These are phyloP conservation scores for Ochromonas danica DNA, from an alignment of 108 stramenopile species.

Conservation along the genomic window DNA sequence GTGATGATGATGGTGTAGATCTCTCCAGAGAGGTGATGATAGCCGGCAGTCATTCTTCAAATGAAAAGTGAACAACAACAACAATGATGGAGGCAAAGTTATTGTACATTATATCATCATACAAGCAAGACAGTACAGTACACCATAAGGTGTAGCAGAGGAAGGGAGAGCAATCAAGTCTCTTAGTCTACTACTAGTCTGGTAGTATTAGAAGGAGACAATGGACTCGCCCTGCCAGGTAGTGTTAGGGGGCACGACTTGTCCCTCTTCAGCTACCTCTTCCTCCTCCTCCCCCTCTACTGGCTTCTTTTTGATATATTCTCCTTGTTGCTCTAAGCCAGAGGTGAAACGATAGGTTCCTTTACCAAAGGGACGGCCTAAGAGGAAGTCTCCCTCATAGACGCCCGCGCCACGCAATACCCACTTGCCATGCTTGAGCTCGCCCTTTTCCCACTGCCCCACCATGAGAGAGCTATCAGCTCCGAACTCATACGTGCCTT, in stretches of 20 bases:
- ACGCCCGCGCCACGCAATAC: conserved; percentile 49
- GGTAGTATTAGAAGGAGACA: conserved; percentile 32
- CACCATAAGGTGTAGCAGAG: too few relatives aligned
- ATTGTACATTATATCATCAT: too few relatives aligned
- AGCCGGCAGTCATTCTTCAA: too few relatives aligned
- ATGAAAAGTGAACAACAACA: too few relatives aligned
- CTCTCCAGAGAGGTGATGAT: too few relatives aligned
- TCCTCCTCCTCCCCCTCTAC: conserved; percentile 48
- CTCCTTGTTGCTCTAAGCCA: conserved; percentile 49
- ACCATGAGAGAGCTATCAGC: conserved; percentile 49
- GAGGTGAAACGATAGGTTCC: conserved; percentile 45
- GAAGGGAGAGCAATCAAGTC: too few relatives aligned
- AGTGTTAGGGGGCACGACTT: not conserved
- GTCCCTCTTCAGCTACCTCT: conserved; percentile 35
- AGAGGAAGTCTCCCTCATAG: conserved; percentile 48
- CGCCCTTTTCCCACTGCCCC: conserved; percentile 50
- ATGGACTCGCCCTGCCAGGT: conserved; percentile 29
- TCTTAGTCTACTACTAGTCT: too few relatives aligned
- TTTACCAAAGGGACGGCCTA: conserved; percentile 50
- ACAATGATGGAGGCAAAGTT: too few relatives aligned
- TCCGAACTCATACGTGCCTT: conserved; percentile 52
- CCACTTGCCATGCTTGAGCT: conserved; percentile 52
- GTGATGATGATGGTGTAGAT: too few relatives aligned
- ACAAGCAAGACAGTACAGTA: too few relatives aligned
- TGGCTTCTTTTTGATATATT: conserved; percentile 36